Conservation (phyloP, 2,329 filamentous ascomycete species). For the Curvularia spicifera region DNA sequence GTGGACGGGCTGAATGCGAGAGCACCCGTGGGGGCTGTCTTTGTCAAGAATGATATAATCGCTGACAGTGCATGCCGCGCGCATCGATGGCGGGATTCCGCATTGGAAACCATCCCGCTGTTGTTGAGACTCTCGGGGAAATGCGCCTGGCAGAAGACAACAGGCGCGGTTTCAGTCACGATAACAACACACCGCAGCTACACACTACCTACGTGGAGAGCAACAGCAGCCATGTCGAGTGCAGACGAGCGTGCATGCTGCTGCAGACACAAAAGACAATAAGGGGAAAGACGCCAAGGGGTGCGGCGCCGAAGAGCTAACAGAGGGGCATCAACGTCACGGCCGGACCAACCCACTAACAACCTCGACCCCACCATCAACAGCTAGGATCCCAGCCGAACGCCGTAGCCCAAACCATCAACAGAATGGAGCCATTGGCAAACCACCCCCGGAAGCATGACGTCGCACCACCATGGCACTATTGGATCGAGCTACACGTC, state of each 20-base stretch:
- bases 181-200: not conserved
- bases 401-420: conserved; percentile 29
- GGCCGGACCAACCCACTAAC: conserved; percentile 22
- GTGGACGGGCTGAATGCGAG: not conserved
- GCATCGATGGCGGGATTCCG: conserved; percentile 12
- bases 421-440: conserved; percentile 28
- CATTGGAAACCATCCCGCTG: not conserved
- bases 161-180: not conserved
- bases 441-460: conserved; percentile 27
- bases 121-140: not conserved
- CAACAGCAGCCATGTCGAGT: not conserved
- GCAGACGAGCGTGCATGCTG: conserved; percentile 1
- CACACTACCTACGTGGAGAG: not conserved
- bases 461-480: conserved; percentile 21
- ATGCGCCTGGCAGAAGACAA: not conserved
- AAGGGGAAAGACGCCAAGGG: conserved; percentile 1
- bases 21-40: conserved; percentile 12
- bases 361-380: conserved; percentile 22
- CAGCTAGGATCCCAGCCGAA: conserved; percentile 27
- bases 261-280: not conserved
- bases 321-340: conserved; percentile 21
- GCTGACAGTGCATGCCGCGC: conserved; percentile 37
- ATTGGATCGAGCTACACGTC: conserved; percentile 34
- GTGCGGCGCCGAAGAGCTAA: conserved; percentile 5
- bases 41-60: conserved; percentile 31